phyloP scores from a whole-genome alignment of 257 asterid genomes.

The Przewalskia tangutica region DNA sequence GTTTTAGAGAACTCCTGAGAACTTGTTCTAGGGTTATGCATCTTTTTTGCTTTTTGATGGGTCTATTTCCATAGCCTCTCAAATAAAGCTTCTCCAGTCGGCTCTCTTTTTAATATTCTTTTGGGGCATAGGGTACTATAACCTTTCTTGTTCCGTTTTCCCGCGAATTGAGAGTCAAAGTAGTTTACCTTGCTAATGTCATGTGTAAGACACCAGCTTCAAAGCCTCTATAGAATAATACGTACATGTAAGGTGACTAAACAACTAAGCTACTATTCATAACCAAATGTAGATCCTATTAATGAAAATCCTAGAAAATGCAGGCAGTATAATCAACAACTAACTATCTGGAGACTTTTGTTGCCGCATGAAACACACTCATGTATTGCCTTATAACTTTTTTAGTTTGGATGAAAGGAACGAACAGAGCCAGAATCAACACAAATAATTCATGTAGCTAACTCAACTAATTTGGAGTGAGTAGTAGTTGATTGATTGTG shows the following conservation, averaged over 20 bases:
- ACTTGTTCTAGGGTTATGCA: neutral
- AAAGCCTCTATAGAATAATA: neutral
- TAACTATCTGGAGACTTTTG: neutral
- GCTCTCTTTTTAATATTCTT: neutral
- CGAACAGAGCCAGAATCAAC: neutral
- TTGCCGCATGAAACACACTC: neutral
- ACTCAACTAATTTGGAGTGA: neutral
- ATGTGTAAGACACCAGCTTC: neutral
- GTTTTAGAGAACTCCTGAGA: neutral
- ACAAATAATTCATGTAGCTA: neutral
- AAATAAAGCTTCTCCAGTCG: neutral
- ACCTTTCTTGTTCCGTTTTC: neutral
- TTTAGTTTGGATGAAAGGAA: neutral
- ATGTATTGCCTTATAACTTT: neutral
- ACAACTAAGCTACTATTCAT: neutral
- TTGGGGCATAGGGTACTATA: neutral
- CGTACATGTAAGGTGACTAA: neutral
- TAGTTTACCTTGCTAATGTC: neutral
- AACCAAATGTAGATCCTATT: neutral
- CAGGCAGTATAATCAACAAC: neutral
- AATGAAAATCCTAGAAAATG: neutral
- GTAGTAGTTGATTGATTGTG: neutral
- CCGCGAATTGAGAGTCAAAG: neutral
- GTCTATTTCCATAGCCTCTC: neutral
- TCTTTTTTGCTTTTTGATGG: neutral